phyloP scores from a whole-genome alignment of 31 red algal species.

The Odonthalia washingtoniensis region DNA sequence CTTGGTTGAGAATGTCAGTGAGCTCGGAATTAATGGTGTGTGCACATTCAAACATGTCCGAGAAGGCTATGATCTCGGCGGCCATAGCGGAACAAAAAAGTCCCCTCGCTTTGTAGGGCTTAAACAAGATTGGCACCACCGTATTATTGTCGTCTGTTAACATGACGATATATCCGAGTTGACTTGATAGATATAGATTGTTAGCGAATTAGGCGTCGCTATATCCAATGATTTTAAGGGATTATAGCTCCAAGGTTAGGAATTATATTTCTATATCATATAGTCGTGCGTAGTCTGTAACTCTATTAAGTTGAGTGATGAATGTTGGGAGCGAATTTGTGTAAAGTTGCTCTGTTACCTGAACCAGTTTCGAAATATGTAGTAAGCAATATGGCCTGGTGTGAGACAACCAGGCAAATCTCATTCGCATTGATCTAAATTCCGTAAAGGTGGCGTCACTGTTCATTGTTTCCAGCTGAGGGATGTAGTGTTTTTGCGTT shows the following conservation, averaged over 20 bases:
- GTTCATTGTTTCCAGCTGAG: slow-evolving; percentile 7
- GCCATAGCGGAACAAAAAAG: neutral
- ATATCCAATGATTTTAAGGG: too few species aligned
- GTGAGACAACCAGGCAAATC: slow-evolving; percentile 40
- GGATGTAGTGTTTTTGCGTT: neutral
- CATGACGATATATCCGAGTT: slow-evolving; percentile 35
- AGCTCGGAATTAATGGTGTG: neutral
- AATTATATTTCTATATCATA: too few species aligned
- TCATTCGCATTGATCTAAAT: slow-evolving; percentile 20
- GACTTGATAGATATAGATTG: slow-evolving; percentile 16
- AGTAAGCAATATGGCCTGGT: slow-evolving; percentile 23
- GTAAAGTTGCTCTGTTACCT: slow-evolving; percentile 44
- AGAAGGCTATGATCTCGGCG: slow-evolving; percentile 45
- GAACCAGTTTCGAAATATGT: slow-evolving; percentile 32
- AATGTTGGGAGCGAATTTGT: too few species aligned
- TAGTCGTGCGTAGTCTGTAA: too few species aligned
- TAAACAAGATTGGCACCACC: neutral
- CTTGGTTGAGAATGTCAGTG: neutral
- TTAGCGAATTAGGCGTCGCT: slow-evolving; percentile 55
- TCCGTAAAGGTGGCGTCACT: neutral
- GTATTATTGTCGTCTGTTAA: neutral
- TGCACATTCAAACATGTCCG: slow-evolving; percentile 29
- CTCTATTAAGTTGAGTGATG: too few species aligned
- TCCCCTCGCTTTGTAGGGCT: neutral
- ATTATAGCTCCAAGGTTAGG: too few species aligned